A percentile compares a stretch with the other conserved stretches of the same genome.
Evolutionary conservation across 176 grass and related monocot genomes (phyloP).

Genomic region (Musa beccarii): DNA sequence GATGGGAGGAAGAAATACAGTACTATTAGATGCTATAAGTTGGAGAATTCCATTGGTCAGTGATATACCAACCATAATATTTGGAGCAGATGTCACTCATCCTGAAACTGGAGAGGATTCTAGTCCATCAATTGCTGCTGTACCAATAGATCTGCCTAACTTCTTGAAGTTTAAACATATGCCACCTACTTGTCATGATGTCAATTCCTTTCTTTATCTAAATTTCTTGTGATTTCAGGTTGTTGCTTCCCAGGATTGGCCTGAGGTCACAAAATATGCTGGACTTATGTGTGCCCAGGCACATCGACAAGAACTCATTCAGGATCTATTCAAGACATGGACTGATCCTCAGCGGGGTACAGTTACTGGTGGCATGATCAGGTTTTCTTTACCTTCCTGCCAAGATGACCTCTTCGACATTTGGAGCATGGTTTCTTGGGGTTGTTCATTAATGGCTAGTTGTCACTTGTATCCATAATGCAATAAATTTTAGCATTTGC

Average conservation of each 20-base stretch:
- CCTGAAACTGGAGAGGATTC: slow-evolving; percentile 99
- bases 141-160: slow-evolving; percentile 16
- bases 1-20: slow-evolving; percentile 99
- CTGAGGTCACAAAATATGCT: slow-evolving; percentile 71
- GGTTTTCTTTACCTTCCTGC: slow-evolving; percentile 21
- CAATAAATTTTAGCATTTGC: too few species aligned
- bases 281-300: slow-evolving; percentile 60
- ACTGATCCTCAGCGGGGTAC: slow-evolving; percentile 83
- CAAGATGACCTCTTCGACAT: too few species aligned
- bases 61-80: slow-evolving; percentile 98
- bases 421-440: too few species aligned
- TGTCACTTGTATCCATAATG: too few species aligned
- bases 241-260: slow-evolving; percentile 75
- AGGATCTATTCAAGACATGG: slow-evolving; percentile 97
- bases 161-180: slow-evolving; percentile 3
- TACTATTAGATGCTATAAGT: slow-evolving; percentile 94
- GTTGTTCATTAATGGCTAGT: too few species aligned
- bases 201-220: slow-evolving; percentile 9
- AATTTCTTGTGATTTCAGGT: slow-evolving; percentile 26
- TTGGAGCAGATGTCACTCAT: slow-evolving; percentile 98
- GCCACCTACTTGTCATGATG: background rate
- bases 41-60: slow-evolving; percentile 98
- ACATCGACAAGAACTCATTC: slow-evolving; percentile 67
- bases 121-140: slow-evolving; percentile 93
- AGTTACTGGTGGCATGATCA: slow-evolving; percentile 71